Evolutionary conservation across 148 eudicot genomes (phyloP), one percentile per base, ranked within the genome.

Genomic region (Vaccinium macrocarpon): DNA sequence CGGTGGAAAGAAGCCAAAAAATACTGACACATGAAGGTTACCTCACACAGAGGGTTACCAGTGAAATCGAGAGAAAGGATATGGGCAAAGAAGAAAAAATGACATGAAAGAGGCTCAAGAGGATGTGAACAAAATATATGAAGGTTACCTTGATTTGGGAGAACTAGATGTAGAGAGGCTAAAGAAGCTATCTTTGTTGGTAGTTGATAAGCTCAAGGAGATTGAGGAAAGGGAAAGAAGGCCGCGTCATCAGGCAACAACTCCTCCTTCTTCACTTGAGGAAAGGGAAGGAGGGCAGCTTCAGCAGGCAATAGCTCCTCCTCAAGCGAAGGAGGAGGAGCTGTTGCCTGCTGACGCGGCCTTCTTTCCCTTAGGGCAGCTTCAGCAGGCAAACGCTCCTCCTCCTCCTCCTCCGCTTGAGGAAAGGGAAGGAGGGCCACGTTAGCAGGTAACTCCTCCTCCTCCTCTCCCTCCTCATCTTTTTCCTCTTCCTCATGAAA

Each of bases 1-100:
- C 13, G 15, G 2, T 15, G 8, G 86, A 76, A 2, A 83, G 76
- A 56, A 48, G 18, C 11, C 64, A 53, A 15, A 88, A 88, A 32
- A 81, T 51, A 84, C 61, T 77, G 16, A 81, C 53, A 48, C 83
- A 81, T 4, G 90, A 84, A 48, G 71, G 42, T 16, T 84, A 83
- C 86, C 79, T 86, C 86, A 32, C 21, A 1, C 73, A 48, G 5
- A 86, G 82, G 72, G 27, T 74, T 8, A 51, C 23, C 0, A 74
- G 61, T 27, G 75, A 81, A 19, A 51, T 21, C 7, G 72, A 59
- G 3, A 80, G 3, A 9, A 35, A 13, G 8, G 15, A 64, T 1
- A 49, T n/a, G 21, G 53, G 55, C 1, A 0, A 62, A 48, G 48
- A 81, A 27, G 14, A 81, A 62, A 62, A 32, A 81, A 81, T 23